phyloP scores from a whole-genome alignment of 148 eudicot genomes.

The Chenopodium quinoa region DNA sequence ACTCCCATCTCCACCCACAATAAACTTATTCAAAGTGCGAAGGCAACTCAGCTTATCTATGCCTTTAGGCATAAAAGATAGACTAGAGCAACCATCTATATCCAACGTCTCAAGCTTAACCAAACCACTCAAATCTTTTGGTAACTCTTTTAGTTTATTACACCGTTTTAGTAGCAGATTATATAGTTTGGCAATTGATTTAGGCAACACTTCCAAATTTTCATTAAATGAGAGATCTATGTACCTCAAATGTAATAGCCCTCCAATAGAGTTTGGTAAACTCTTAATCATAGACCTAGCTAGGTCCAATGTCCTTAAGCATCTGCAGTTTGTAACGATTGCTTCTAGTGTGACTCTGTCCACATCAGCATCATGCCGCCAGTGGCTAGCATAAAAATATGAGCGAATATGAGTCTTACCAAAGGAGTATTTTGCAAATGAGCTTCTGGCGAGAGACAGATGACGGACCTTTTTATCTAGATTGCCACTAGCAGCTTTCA shows the following conservation, averaged over 20 bases:
- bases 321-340: neutral
- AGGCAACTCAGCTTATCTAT: constrained; percentile 16
- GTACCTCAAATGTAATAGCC: constrained; percentile 16
- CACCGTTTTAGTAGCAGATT: neutral
- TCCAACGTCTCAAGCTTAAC: constrained; percentile 12
- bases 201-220: neutral
- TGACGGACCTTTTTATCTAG: constrained; percentile 10
- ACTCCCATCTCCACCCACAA: constrained; percentile 6
- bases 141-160: neutral
- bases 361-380: no score
- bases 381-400: neutral
- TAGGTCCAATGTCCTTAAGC: constrained; percentile 11
- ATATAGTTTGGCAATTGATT: constrained; percentile 6
- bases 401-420: constrained; percentile 1
- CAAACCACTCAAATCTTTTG: neutral
- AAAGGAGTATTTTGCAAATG: neutral
- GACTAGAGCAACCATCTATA: neutral
- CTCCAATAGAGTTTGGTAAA: neutral
- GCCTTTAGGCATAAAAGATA: constrained; percentile 18
- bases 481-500: neutral
- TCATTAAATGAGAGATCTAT: constrained; percentile 3
- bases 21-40: neutral
- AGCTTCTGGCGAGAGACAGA: neutral
- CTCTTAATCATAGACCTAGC: no score
- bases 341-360: neutral